A percentile compares a stretch with the other conserved stretches of the same genome.
phyloP scores from a whole-genome alignment of 73 alveolate species.

The Paramecium pentaurelia region DNA sequence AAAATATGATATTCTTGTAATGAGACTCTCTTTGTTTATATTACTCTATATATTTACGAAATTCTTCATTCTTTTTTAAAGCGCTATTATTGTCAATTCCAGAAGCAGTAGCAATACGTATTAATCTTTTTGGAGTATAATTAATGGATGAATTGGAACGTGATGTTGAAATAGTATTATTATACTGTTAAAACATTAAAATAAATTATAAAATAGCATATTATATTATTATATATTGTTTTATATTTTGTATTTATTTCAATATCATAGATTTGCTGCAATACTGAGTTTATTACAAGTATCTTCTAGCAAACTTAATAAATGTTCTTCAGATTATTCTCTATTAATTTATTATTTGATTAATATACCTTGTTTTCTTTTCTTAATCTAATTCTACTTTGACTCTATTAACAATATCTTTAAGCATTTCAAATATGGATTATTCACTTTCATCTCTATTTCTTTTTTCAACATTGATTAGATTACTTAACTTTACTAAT shows the following conservation, averaged over 20 bases:
- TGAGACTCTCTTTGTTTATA: not conserved
- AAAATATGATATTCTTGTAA: not conserved
- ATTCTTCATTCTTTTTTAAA: not conserved
- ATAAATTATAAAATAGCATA: not conserved
- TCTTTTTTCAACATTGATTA: not conserved
- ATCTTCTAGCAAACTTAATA: not conserved
- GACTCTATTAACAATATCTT: conserved; percentile 46
- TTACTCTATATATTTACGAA: not conserved
- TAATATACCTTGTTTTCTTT: conserved; percentile 24
- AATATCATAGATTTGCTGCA: conserved; percentile 41
- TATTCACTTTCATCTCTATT: conserved; percentile 52
- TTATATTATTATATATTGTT: not conserved
- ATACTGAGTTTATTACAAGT: conserved; percentile 46
- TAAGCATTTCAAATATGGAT: conserved; percentile 35
- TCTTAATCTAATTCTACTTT: conserved; percentile 47
- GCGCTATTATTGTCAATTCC: not conserved
- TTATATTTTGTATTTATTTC: not conserved
- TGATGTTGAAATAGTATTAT: not conserved
- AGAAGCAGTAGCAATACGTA: not conserved
- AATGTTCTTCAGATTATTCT: conserved; percentile 13
- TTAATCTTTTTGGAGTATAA: not conserved
- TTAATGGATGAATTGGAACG: not conserved
- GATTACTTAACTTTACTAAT: not conserved
- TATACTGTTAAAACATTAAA: not conserved
- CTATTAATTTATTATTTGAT: not conserved